A percentile compares a stretch with the other conserved stretches of the same genome.
Evolutionary conservation across 208 protist species (phyloP).

Genomic region (Phytomonas francai): DNA sequence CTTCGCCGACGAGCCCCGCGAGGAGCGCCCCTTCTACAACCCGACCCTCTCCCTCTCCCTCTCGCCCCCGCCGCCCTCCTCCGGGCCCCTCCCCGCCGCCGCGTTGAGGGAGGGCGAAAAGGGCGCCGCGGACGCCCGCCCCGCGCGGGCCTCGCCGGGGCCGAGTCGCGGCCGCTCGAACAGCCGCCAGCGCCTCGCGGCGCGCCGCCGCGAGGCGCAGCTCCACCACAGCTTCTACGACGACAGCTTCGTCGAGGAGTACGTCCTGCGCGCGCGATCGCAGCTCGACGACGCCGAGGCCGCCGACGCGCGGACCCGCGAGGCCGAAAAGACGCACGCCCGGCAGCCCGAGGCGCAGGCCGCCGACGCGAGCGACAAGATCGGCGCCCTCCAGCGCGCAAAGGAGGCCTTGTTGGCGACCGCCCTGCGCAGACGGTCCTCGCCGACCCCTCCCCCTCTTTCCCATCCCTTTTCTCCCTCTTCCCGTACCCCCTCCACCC

Average conservation of each 20-base stretch:
- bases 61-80: conserved; percentile 21
- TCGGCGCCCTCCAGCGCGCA: conserved; percentile 59
- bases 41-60: conserved; percentile 28
- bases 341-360: conserved; percentile 25
- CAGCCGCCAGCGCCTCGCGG: conserved; percentile 72
- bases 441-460: conserved; percentile 36
- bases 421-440: conserved; percentile 30
- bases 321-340: conserved; percentile 12
- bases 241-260: conserved; percentile 86
- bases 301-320: conserved; percentile 13
- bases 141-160: conserved; percentile 15
- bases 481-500: conserved; percentile 21
- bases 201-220: conserved; percentile 63
- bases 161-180: conserved; percentile 47
- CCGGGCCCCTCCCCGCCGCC: no score
- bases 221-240: conserved; percentile 85
- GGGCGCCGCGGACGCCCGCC: conserved; percentile 9
- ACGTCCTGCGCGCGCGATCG: conserved; percentile 43
- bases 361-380: conserved; percentile 44
- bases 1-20: conserved; percentile 58
- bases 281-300: conserved; percentile 32
- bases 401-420: conserved; percentile 66
- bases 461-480: conserved; percentile 9
- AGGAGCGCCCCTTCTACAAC: conserved; percentile 75
- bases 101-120: neutral